Conservation (phyloP, 768 basidiomycete genomes). For the Mycena indigotica region DNA sequence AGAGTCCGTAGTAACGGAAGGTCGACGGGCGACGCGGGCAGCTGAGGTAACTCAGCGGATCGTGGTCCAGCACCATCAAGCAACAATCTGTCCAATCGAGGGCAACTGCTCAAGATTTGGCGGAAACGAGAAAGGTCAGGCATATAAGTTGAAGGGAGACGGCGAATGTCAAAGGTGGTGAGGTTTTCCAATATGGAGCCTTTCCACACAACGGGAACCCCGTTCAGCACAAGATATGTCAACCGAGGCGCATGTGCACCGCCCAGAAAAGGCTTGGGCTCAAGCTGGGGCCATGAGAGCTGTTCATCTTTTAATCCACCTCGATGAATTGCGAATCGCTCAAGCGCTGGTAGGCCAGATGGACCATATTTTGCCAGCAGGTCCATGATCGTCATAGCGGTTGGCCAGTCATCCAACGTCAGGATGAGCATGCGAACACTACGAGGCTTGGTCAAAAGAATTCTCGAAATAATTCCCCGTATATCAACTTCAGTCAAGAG, state of each 20-base stretch:
- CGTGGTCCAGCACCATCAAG: slow-evolving; percentile 66
- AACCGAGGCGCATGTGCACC: slow-evolving; percentile 49
- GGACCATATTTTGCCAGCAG: slow-evolving; percentile 43
- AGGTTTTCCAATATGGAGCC: slow-evolving; percentile 52
- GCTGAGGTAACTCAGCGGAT: slow-evolving; percentile 27
- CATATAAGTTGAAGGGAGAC: slow-evolving; percentile 53
- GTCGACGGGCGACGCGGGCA: slow-evolving; percentile 38
- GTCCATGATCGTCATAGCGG: slow-evolving; percentile 52
- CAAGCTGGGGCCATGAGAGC: slow-evolving; percentile 29
- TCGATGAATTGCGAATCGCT: slow-evolving; percentile 69
- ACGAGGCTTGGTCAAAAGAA: slow-evolving; percentile 53
- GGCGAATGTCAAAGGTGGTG: slow-evolving; percentile 63
- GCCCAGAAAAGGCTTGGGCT: slow-evolving; percentile 50
- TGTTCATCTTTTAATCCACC: slow-evolving; percentile 35
- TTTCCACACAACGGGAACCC: slow-evolving; percentile 64
- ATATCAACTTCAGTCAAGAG: slow-evolving; percentile 34
- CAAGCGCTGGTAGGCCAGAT: slow-evolving; percentile 45
- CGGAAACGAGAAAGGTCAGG: slow-evolving; percentile 56
- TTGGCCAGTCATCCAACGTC: slow-evolving; percentile 57
- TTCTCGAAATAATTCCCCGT: slow-evolving; percentile 47
- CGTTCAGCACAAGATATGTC: slow-evolving; percentile 54
- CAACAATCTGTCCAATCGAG: slow-evolving; percentile 54
- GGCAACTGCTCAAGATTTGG: slow-evolving; percentile 50
- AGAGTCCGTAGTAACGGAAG: slow-evolving; percentile 55
- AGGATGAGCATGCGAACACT: slow-evolving; percentile 50